phyloP scores from a whole-genome alignment of 2,329 filamentous ascomycete genomes.

The Diaporthe sp. region DNA sequence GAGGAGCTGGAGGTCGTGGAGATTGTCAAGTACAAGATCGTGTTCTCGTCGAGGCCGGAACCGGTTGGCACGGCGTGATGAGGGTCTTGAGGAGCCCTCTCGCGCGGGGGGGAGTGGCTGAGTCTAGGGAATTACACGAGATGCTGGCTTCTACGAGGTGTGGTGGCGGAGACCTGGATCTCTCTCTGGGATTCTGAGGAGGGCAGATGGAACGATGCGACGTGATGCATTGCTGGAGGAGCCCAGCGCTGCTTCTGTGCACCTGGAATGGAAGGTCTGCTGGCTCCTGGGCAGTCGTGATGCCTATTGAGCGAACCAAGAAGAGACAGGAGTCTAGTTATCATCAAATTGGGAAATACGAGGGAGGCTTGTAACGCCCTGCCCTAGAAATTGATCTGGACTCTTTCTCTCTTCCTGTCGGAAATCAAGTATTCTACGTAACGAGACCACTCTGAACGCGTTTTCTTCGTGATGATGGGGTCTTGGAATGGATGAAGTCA shows the following conservation, averaged over 20 bases:
- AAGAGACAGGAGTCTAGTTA: background rate
- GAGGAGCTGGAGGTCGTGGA: conserved; percentile 85
- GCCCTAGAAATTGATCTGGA: background rate
- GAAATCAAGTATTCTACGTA: background rate
- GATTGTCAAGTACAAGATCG: conserved; percentile 86
- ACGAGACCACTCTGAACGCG: background rate
- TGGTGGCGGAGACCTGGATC: background rate
- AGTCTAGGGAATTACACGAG: background rate
- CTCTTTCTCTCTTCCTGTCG: background rate
- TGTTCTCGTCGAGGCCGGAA: conserved; percentile 88
- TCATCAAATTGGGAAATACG: background rate
- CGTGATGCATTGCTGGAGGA: background rate
- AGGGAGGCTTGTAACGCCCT: background rate
- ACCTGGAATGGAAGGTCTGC: background rate
- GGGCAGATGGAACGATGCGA: background rate
- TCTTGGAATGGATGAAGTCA: fast-evolving
- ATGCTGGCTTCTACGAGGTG: background rate
- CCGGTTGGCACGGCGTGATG: conserved; percentile 72
- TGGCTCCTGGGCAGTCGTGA: background rate
- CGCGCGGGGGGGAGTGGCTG: background rate
- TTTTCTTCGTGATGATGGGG: no score
- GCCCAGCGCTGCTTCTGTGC: background rate
- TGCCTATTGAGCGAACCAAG: background rate
- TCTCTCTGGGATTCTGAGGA: no score
- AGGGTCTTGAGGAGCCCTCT: background rate